Evolutionary conservation across 2,329 filamentous ascomycete species (phyloP), one percentile per base, ranked within the genome.

Genomic region (Pseudogymnoascus pannorum): DNA sequence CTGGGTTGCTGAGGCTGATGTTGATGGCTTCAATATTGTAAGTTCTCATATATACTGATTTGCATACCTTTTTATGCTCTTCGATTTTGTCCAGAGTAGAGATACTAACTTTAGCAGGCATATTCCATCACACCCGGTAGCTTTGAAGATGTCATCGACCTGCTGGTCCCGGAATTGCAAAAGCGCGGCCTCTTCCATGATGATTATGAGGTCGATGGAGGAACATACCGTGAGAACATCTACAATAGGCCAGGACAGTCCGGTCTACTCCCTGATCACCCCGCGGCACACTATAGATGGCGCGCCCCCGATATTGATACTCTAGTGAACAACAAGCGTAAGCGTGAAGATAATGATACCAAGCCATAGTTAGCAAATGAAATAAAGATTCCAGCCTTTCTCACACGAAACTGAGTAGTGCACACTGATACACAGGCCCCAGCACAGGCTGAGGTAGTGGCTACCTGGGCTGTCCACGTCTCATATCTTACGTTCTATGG

Each of bases 1-100:
- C 1, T 90, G 87, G 87, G 76, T 89, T 0, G 68, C 76, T 5
- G 86, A 89, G 70, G 86, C 85, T 0, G 87, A 88, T 64, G 81
- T 90, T 1, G 87, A 90, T 67, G 87, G 87, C 0, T 91, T 91
- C 74, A 91, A 91, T 68, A 80, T 90, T 70, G 86, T 86, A 70
- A 75, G 81, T 61, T 33, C 24, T 40, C n/a, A 1, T 7, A 11
- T 24, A 7, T 59, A 24, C n/a, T 22, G 9, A 6, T 3, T 14
- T 18, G n/a, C 18, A 22, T 31, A 33, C 18, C 1, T 26, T 48
- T 11, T 48, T 9, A 26, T 31, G 18, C 12, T 18, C 2, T 16
- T 8, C 62, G 14, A 57, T 80, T 78, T 81, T 48, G 14, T 9
- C 22, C 11, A 3, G 9, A 9, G 8, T n/a, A 26, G 42, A 48